Conservation (phyloP, 352 stramenopile species). For the Phytophthora syringae region DNA sequence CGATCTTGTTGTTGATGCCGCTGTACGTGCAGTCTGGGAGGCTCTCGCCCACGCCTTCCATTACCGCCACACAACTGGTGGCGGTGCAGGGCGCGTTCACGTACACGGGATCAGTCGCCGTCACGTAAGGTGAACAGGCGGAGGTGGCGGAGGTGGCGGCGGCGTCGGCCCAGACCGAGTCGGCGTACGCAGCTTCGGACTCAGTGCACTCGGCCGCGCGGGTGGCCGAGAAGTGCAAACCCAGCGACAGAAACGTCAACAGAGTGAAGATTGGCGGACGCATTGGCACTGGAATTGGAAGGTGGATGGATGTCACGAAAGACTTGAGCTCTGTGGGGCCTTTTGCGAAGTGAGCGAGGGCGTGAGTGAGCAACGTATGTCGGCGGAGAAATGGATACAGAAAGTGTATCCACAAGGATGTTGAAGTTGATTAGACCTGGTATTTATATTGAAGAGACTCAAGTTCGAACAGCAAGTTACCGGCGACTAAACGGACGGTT, state of each 20-base stretch:
- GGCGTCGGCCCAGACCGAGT: conserved; percentile 15
- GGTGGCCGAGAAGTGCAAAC: too few relatives aligned
- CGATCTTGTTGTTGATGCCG: conserved; percentile 33
- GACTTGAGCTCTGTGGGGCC: background rate
- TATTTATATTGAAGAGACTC: background rate
- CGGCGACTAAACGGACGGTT: background rate
- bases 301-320: background rate
- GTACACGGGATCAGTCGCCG: conserved; percentile 9
- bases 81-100: conserved; percentile 23
- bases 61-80: conserved; percentile 20
- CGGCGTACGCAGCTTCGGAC: conserved; percentile 10
- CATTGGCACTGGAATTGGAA: background rate
- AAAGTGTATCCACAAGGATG: conserved; percentile 5
- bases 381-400: too few relatives aligned
- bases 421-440: conserved; percentile 11
- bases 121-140: conserved; percentile 22
- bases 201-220: too few relatives aligned
- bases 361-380: conserved; percentile 2
- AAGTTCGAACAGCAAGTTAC: conserved; percentile 4
- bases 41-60: conserved; percentile 12
- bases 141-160: conserved; percentile 9
- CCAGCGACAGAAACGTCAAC: background rate
- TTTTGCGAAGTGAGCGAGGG: background rate
- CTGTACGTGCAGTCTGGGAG: conserved; percentile 26
- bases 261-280: background rate